Conservation (phyloP, 2,329 filamentous ascomycete genomes). For the Venturia carpophila region DNA sequence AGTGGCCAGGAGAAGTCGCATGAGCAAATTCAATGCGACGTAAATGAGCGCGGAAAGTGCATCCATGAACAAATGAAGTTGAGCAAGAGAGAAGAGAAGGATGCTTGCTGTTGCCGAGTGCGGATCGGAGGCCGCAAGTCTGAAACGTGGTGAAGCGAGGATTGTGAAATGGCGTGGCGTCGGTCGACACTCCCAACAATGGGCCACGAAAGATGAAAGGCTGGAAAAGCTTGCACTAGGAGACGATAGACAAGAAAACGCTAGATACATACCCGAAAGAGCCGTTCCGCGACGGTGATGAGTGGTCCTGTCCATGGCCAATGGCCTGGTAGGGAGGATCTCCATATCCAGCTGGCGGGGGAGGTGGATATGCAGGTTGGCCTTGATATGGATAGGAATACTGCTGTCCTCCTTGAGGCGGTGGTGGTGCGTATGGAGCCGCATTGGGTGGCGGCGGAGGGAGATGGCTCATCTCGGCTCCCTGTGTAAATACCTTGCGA, state of each 20-base stretch:
- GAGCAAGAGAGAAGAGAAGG: background rate
- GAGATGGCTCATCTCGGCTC: conserved; percentile 15
- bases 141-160: background rate
- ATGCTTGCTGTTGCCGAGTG: background rate
- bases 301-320: conserved; percentile 25
- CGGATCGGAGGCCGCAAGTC: background rate
- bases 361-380: background rate
- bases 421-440: conserved; percentile 16
- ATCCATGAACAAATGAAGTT: background rate
- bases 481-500: background rate
- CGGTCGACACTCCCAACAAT: background rate
- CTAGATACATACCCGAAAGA: background rate
- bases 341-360: background rate
- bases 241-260: background rate
- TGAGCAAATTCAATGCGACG: background rate
- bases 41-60: background rate
- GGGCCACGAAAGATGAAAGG: background rate
- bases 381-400: conserved; percentile 11
- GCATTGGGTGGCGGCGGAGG: conserved; percentile 16
- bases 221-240: background rate
- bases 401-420: conserved; percentile 10
- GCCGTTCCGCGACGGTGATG: conserved; percentile 15
- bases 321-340: conserved; percentile 6
- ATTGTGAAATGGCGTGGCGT: background rate
- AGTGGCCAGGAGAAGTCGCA: background rate